Evolutionary conservation across 192 early-diverging fungal species (phyloP).

Genomic region (Allomyces macrogynus): DNA sequence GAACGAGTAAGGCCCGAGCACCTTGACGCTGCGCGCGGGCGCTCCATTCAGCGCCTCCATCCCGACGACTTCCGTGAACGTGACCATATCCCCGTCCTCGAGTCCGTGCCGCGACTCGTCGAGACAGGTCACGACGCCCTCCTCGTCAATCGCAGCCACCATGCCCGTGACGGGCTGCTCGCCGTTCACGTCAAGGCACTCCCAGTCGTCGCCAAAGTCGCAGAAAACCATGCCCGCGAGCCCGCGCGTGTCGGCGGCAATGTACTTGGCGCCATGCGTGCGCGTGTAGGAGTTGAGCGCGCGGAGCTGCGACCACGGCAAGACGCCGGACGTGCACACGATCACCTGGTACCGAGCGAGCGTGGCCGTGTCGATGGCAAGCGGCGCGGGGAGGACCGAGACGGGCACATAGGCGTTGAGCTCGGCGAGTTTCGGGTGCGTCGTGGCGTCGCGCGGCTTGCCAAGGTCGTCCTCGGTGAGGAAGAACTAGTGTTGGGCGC

Average conservation of each 20-base stretch:
- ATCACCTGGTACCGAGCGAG: conserved; percentile 31
- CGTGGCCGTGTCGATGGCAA: conserved; percentile 35
- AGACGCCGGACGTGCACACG: not conserved
- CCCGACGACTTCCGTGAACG: conserved; percentile 80
- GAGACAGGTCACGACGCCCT: conserved; percentile 81
- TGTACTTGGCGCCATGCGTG: conserved; percentile 54
- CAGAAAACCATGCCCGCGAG: conserved; percentile 86
- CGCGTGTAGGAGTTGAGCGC: conserved; percentile 60
- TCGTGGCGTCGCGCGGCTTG: conserved; percentile 54
- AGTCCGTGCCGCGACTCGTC: conserved; percentile 93
- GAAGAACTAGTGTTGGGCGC: conserved; percentile 52
- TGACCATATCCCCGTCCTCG: conserved; percentile 93
- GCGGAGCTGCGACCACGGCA: not conserved
- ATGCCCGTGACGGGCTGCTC: conserved; percentile 85
- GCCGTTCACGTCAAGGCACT: conserved; percentile 69
- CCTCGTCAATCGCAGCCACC: conserved; percentile 61
- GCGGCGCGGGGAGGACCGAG: conserved; percentile 51
- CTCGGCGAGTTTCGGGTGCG: conserved; percentile 68
- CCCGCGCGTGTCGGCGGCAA: conserved; percentile 70
- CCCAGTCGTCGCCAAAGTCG: conserved; percentile 85
- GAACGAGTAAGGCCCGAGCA: conserved; percentile 77
- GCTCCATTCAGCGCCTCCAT: conserved; percentile 74
- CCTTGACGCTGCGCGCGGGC: conserved; percentile 43
- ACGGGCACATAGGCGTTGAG: conserved; percentile 96
- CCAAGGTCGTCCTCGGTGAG: conserved; percentile 64